Evolutionary conservation across 305 asterid species (phyloP).

Genomic region (Salvia sclarea): DNA sequence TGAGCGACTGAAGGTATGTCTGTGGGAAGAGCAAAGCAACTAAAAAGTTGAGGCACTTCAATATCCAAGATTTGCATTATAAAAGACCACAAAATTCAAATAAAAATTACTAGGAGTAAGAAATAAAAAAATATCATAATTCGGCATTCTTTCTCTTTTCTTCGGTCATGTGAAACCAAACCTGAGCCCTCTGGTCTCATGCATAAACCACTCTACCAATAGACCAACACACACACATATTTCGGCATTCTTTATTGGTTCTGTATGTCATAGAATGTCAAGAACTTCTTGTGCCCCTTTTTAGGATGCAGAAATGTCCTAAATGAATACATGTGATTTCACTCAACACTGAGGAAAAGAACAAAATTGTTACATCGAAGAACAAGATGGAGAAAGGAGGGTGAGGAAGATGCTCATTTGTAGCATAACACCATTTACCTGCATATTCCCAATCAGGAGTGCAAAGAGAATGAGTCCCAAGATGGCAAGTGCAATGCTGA

Average conservation of each 20-base stretch:
- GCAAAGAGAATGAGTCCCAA: slow-evolving; percentile 98
- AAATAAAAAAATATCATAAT: no score
- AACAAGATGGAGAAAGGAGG: not conserved
- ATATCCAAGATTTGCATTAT: slow-evolving; percentile 4
- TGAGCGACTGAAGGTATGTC: slow-evolving; percentile 99
- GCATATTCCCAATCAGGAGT: slow-evolving; percentile 98
- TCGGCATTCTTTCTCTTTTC: no score
- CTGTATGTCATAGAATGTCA: not conserved
- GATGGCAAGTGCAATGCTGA: slow-evolving; percentile 96
- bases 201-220: no score
- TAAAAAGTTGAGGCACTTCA: slow-evolving; percentile 14
- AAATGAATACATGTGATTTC: not conserved
- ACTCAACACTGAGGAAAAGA: not conserved
- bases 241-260: not conserved
- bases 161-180: no score
- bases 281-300: slow-evolving; percentile 1
- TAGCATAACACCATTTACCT: slow-evolving; percentile 51
- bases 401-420: not conserved
- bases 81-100: not conserved
- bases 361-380: not conserved
- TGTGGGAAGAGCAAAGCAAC: slow-evolving; percentile 42
- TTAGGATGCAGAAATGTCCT: not conserved
- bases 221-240: no score
- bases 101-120: not conserved
- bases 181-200: no score